Percentiles rank a stretch among this genome's conserved stretches.
phyloP scores from a whole-genome alignment of 2,329 filamentous ascomycete species.

The Cladosporium sp. region DNA sequence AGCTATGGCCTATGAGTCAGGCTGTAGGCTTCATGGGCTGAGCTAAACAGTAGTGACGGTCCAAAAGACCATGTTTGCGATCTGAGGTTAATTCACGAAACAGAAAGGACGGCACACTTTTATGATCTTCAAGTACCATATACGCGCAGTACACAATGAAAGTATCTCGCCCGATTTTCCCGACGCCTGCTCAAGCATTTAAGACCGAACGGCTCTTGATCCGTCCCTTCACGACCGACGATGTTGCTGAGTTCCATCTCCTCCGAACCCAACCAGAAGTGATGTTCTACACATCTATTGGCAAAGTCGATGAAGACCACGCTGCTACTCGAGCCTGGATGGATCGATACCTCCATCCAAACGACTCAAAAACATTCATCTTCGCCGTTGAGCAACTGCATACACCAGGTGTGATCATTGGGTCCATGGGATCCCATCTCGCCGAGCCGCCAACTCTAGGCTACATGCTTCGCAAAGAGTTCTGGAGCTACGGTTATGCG shows the following conservation, averaged over 20 bases:
- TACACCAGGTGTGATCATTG: neutral
- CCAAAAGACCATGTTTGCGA: neutral
- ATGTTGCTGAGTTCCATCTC: slow-evolving; percentile 5
- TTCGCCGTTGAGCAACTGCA: neutral
- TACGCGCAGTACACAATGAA: neutral
- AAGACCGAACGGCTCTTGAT: neutral
- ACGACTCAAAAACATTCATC: slow-evolving; percentile 1
- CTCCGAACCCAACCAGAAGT: slow-evolving; percentile 10
- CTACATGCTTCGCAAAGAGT: slow-evolving; percentile 7
- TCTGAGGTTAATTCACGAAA: neutral
- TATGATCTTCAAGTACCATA: neutral
- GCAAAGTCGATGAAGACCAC: slow-evolving; percentile 1
- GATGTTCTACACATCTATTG: neutral
- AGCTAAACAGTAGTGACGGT: neutral
- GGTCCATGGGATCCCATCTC: neutral
- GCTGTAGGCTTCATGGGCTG: neutral
- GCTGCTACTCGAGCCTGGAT: slow-evolving; percentile 4
- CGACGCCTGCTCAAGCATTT: neutral
- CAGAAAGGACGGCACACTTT: neutral
- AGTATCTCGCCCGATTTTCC: neutral
- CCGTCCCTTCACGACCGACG: neutral
- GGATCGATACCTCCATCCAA: neutral
- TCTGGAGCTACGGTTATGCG: neutral
- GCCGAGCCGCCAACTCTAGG: neutral
- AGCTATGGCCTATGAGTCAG: neutral